A percentile compares a stretch with the other conserved stretches of the same genome.
phyloP scores from a whole-genome alignment of 2,329 filamentous ascomycete species.

The Colletotrichum liaoningense region DNA sequence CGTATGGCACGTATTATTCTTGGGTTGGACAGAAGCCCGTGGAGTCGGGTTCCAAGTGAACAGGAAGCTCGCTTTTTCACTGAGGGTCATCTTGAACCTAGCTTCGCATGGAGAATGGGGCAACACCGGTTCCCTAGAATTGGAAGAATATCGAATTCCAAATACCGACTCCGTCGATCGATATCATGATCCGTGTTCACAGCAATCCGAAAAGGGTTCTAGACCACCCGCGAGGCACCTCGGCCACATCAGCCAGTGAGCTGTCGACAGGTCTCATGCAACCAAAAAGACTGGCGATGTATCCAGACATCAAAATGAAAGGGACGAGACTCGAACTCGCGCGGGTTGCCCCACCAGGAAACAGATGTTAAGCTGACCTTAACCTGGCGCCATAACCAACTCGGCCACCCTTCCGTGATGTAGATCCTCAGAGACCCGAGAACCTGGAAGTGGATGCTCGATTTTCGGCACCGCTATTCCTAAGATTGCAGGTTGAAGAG shows the following conservation, averaged over 20 bases:
- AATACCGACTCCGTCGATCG: too few species aligned
- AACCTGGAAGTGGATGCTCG: background rate
- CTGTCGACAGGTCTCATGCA: background rate
- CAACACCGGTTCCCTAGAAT: background rate
- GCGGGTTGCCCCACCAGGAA: conserved; percentile 12
- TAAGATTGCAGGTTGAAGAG: background rate
- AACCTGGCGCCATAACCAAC: conserved; percentile 17
- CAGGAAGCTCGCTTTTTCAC: background rate
- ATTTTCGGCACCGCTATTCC: background rate
- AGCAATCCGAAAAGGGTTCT: background rate
- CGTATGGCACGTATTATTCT: background rate
- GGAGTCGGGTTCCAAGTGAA: background rate
- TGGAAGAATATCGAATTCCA: background rate
- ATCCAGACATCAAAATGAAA: background rate
- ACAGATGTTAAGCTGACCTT: conserved; percentile 10
- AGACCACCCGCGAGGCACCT: background rate
- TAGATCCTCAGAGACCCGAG: background rate
- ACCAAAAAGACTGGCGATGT: background rate
- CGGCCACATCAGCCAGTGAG: too few species aligned
- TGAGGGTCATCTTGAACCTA: background rate
- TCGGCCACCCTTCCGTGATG: background rate
- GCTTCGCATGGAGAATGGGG: background rate
- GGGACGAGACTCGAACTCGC: conserved; percentile 14
- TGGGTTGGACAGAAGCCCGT: conserved; percentile 10
- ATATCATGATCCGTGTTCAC: too few species aligned